Evolutionary conservation across 2,329 filamentous ascomycete genomes (phyloP).

Genomic region (Drechslerella stenobrocha): DNA sequence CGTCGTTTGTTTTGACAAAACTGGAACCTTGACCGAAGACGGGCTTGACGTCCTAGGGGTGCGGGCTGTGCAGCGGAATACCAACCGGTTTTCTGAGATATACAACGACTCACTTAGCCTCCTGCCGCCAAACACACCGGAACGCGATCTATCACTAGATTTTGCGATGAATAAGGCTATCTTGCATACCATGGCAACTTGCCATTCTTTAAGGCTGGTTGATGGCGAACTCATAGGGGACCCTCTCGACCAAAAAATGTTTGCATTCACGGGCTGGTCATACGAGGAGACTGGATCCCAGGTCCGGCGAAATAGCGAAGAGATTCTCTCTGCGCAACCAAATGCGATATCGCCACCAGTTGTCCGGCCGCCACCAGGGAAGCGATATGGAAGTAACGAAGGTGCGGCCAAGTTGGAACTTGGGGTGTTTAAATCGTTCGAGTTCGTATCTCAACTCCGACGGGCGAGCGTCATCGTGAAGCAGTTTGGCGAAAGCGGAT

Average conservation of each 20-base stretch:
- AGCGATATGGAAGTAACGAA: constrained; percentile 60
- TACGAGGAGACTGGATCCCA: constrained; percentile 85
- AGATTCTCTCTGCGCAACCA: constrained; percentile 56
- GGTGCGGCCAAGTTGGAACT: constrained; percentile 68
- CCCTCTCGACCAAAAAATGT: constrained; percentile 96
- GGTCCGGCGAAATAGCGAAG: constrained; percentile 71
- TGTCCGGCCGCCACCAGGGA: constrained; percentile 72
- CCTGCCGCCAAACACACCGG: constrained; percentile 56
- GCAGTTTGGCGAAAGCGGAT: constrained; percentile 80
- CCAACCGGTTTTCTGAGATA: constrained; percentile 71
- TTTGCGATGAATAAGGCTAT: constrained; percentile 67
- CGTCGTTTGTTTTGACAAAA: constrained; percentile 97
- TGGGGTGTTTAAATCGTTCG: constrained; percentile 86
- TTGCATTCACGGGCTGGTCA: constrained; percentile 89
- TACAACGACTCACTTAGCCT: constrained; percentile 65
- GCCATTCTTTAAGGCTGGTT: constrained; percentile 83
- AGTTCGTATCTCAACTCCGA: constrained; percentile 90
- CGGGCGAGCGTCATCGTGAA: constrained; percentile 90
- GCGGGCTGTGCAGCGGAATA: constrained; percentile 69
- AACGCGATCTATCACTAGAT: constrained; percentile 65
- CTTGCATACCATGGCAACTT: constrained; percentile 94
- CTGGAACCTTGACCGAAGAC: constrained; percentile 95
- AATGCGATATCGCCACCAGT: constrained; percentile 75
- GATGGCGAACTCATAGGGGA: constrained; percentile 90
- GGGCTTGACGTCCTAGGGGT: constrained; percentile 91